Evolutionary conservation across 441 rosid species (phyloP), one percentile per base, ranked within the genome.

Genomic region (Populus hybrid): DNA sequence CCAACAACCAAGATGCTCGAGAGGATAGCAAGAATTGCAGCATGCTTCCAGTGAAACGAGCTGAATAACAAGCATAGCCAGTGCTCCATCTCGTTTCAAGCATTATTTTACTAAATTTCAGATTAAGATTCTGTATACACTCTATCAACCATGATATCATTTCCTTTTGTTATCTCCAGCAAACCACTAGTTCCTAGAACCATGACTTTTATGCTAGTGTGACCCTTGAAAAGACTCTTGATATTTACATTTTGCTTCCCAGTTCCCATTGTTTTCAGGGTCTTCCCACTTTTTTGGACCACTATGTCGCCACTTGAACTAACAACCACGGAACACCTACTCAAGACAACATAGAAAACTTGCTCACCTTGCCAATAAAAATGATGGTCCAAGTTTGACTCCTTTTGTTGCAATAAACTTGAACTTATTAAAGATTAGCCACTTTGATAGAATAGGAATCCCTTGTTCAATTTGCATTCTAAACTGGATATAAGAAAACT

Each of bases 391-490:
- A 72, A 95, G 76, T 80, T 92, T 91, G 80, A 92, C 80, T 74
- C 99, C 99, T 81, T 90, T 92, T 35, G 95, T 91, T 69, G 93
- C 95, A 4, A 87, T 82, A 81, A 93, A 90, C 83, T 93, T 95
- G 87, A 95, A 93, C 67, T 93, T 89, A 73, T 95, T 95, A 86
- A 95, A 95, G 84, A 92, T 90, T 76, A 91, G 86, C 97, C 99
- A 95, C 87, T 85, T 93, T n/a, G 97, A 90, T 38, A 93, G 86
- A 86, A 93, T 90, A 8, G 98, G 99, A 84, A 93, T 89, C 71
- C 98, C 98, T 87, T 95, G 99, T 80, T 95, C 99, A 81, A 92
- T 91, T 86, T 89, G 94, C 90, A 93, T 87, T 74, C 89, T 88
- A 73, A 90, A 84, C 99, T 95, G 96, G 64, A 85, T 79, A 78